Base-by-base conservation (phyloP, 164 flowering plant species). In the Echeveria elegans region DNA sequence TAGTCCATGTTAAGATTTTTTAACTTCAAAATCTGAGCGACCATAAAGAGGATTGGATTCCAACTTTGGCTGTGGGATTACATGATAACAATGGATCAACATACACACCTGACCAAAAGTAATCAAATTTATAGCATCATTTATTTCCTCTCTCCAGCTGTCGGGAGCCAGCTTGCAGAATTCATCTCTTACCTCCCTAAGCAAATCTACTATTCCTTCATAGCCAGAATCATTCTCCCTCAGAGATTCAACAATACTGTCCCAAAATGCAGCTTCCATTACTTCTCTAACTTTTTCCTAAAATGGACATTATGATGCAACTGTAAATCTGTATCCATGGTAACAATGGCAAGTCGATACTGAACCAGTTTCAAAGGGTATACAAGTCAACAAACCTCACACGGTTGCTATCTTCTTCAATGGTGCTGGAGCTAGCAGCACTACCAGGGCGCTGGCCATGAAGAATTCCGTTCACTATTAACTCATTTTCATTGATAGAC, bases 251-350 rank as follows among this genome's bases (percentile, higher is more conserved):
- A 78, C 76, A 66, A 95, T 70, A 36, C 82, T 80, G 78, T 95
- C 97, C 99, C 99, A 95, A 64, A 88, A 95, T 63, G 94, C 99
- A 47, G 82, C 86, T 75, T 92, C 92, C 98, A 95, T 88, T 30
- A 86, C 77, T 66, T 76, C 85, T 78, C 71, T 82, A 24, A 95
- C 75, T 72, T 79, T 85, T 47, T 62, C 84, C 99, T 95, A 77
- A 6, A 53, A 24, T 10, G 31, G 10, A 56, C 28, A 56, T 11
- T 29, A 29, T 1, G 32, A 29, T 28, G 16, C 18, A 56, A 28
- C 31, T 1, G 8, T 18, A 11, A 58, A 2, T 12, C 21, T 23
- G 6, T 14, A n/a, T n/a, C n/a, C n/a, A n/a, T n/a, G n/a, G n/a
- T n/a, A n/a, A n/a, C n/a, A n/a, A 38, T 18, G 5, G 28, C 10